Evolutionary conservation across 345 rosid species (phyloP).

Genomic region (Noccaea bulbosa): DNA sequence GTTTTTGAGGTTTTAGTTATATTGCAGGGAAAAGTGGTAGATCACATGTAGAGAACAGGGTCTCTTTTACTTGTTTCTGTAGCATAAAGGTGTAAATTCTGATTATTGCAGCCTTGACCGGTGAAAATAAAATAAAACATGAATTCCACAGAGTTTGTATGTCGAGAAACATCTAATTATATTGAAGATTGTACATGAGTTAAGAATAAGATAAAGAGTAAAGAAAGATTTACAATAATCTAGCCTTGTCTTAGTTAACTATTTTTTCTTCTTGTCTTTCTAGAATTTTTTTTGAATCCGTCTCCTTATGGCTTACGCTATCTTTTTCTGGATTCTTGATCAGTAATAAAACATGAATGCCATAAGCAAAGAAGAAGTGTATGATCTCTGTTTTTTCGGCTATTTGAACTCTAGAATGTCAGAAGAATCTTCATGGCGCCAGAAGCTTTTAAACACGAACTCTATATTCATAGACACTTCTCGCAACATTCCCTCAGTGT

Average conservation of each 20-base stretch:
- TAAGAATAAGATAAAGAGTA: conserved; percentile 19
- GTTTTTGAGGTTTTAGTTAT: neutral
- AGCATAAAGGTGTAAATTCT: conserved; percentile 20
- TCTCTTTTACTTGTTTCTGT: neutral
- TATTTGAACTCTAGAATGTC: conserved; percentile 20
- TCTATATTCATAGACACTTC: conserved; percentile 59
- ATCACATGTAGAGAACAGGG: conserved; percentile 11
- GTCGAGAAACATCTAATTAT: conserved; percentile 23
- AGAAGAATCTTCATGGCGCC: conserved; percentile 54
- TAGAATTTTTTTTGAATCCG: neutral
- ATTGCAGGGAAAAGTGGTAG: conserved; percentile 18
- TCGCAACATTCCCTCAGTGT: conserved; percentile 61
- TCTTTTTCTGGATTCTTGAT: conserved; percentile 21
- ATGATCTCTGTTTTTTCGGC: neutral
- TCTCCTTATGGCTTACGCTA: neutral
- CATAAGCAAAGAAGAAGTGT: neutral
- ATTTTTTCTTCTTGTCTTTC: neutral
- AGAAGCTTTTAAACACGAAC: conserved; percentile 87
- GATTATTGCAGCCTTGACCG: conserved; percentile 20
- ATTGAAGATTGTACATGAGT: conserved; percentile 17
- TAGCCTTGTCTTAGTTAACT: conserved; percentile 6
- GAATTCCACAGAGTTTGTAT: conserved; percentile 7
- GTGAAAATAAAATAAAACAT: neutral
- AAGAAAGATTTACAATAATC: conserved; percentile 23
- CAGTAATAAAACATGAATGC: neutral